Evolutionary conservation across 2,329 filamentous ascomycete genomes (phyloP).

Genomic region (Aaosphaeria pasadenensis): DNA sequence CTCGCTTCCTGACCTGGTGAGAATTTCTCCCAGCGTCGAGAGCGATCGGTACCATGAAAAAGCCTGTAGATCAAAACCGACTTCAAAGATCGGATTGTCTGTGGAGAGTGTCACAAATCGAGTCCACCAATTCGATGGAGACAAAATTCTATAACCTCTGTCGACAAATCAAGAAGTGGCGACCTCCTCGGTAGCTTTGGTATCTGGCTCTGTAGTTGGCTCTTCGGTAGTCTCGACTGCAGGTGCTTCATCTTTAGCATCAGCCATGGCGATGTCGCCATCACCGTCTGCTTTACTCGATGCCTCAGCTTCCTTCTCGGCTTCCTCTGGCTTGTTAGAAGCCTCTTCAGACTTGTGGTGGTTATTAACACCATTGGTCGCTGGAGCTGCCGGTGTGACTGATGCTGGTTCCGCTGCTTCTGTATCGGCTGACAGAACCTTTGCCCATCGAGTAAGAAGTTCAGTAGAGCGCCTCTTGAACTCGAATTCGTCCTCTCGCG

Average conservation of each 20-base stretch:
- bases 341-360: slow-evolving; percentile 9
- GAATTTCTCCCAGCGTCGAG: no score
- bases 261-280: slow-evolving; percentile 25
- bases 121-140: no score
- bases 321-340: slow-evolving; percentile 35
- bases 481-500: slow-evolving; percentile 77
- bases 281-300: slow-evolving; percentile 18
- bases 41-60: no score
- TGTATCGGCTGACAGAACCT: slow-evolving; percentile 55
- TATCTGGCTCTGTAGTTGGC: slow-evolving; percentile 7
- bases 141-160: no score
- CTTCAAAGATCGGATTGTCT: no score
- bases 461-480: slow-evolving; percentile 82
- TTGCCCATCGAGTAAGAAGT: slow-evolving; percentile 86
- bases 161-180: not conserved
- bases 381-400: slow-evolving; percentile 14
- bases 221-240: slow-evolving; percentile 14
- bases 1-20: no score
- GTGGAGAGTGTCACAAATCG: no score
- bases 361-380: slow-evolving; percentile 34
- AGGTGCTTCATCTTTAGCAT: slow-evolving; percentile 18
- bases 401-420: slow-evolving; percentile 22
- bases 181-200: slow-evolving; percentile 7
- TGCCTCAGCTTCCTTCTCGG: slow-evolving; percentile 17
- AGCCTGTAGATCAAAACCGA: no score